Evolutionary conservation across 2,329 filamentous ascomycete genomes (phyloP), one percentile per base, ranked within the genome.

Genomic region (Aspergillus proliferans): DNA sequence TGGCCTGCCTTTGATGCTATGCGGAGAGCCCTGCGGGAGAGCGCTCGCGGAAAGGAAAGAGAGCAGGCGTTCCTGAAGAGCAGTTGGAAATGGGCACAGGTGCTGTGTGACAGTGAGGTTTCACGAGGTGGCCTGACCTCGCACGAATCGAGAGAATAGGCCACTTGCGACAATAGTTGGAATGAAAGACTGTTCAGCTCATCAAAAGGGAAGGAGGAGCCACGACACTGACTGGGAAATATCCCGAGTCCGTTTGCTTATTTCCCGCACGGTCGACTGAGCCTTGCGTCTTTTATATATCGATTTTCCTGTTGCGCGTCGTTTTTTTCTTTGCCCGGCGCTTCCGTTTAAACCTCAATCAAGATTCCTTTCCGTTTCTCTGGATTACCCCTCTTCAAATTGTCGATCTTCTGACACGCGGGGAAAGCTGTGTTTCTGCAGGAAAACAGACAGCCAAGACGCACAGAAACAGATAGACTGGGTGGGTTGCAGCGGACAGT

Each of bases 11-110:
- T 56, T 59, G 59, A 65, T 67, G 62, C 58, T 61, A 67, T 65
- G 64, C 63, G 64, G 60, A 68, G 66, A 64, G 65, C 66, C 60
- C 69, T 71, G 57, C 65, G 66, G 55, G 67, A 69, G 66, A 69
- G 66, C 67, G 58, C 60, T 65, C 64, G 61, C 58, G 59, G 53
- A 47, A 57, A 52, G 51, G 22, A 36, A 28, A 33, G 58, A 48
- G 54, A 48, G 41, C 47, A 48, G 49, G 46, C 52, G 53, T 60
- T 52, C 53, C 58, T 54, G 55, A 60, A 30, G 53, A 59, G 52
- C 53, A 56, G 39, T 56, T 53, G 51, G 51, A 52, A 47, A 58
- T 47, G 51, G 50, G 51, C 45, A 55, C 50, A 47, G 52, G 49
- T 43, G 46, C 49, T 48, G 58, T 59, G 56, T 56, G 60, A 61